Conservation (phyloP, 441 rosid species). For the Corymbia citriodora region DNA sequence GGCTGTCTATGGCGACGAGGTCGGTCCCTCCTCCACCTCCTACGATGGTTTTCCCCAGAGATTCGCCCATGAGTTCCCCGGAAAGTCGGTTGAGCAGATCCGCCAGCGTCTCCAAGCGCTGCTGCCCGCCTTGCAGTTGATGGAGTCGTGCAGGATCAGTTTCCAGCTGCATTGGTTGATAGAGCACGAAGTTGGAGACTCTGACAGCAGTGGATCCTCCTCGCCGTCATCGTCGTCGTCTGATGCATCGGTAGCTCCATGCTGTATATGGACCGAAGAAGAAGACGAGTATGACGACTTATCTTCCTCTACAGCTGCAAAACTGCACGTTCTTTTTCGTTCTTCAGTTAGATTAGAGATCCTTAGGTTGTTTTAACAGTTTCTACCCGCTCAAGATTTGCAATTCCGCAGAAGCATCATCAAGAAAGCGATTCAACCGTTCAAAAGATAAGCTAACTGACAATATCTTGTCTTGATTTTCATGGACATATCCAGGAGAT, state of each 20-base stretch:
- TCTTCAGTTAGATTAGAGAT: neutral
- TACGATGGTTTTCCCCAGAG: neutral
- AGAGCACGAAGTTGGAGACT: neutral
- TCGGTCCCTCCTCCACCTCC: neutral
- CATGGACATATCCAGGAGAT: neutral
- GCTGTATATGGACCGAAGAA: neutral
- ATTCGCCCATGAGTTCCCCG: neutral
- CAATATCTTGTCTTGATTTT: neutral
- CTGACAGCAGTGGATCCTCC: neutral
- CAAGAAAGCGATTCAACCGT: neutral
- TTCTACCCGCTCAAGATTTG: neutral
- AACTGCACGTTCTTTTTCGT: neutral
- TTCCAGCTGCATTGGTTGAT: neutral
- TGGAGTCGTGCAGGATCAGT: neutral
- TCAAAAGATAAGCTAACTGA: neutral
- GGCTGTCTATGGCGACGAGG: neutral
- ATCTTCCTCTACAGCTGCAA: neutral
- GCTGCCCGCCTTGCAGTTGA: neutral
- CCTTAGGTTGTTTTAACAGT: neutral
- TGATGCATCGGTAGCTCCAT: neutral
- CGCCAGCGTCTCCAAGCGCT: neutral
- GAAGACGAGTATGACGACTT: neutral
- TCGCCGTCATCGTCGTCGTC: neutral
- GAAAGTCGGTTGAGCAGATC: neutral
- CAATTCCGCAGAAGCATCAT: neutral